Evolutionary conservation across 2,329 filamentous ascomycete species (phyloP).

Genomic region (Ceratocystis harringtonii): DNA sequence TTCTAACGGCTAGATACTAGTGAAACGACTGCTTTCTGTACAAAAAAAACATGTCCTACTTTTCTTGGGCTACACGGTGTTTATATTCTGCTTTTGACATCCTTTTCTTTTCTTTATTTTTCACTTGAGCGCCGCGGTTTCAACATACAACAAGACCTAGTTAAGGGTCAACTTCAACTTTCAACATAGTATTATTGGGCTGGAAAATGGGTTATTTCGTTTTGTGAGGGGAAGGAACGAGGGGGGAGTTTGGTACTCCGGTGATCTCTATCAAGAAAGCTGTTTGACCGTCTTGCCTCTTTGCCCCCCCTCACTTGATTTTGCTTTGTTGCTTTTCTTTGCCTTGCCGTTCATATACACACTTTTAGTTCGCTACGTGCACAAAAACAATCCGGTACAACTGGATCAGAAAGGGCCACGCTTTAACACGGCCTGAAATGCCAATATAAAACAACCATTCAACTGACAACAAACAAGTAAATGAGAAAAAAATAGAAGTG

Average conservation of each 20-base stretch:
- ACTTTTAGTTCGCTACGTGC: background rate
- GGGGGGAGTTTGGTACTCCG: background rate
- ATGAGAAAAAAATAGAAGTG: background rate
- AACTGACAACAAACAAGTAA: slow-evolving; percentile 13
- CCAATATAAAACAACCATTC: slow-evolving; percentile 16
- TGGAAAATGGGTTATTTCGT: background rate
- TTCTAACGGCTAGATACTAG: background rate
- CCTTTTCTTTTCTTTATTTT: background rate
- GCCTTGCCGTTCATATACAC: background rate
- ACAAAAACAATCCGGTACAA: slow-evolving; percentile 12
- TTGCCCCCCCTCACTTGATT: slow-evolving; percentile 5
- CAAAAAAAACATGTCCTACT: background rate
- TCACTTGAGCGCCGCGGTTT: slow-evolving; percentile 6
- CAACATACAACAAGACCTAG: slow-evolving; percentile 15
- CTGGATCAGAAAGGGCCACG: slow-evolving; percentile 17
- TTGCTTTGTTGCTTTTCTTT: slow-evolving; percentile 5
- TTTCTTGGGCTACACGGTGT: background rate
- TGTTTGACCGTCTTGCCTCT: background rate
- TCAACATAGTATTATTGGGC: slow-evolving; percentile 2
- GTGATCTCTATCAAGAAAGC: background rate
- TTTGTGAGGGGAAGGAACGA: background rate
- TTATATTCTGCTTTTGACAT: background rate
- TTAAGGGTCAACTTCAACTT: slow-evolving; percentile 10
- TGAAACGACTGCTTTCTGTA: background rate
- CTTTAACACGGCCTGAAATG: slow-evolving; percentile 17